phyloP scores from a whole-genome alignment of 2,329 filamentous ascomycete species.

The Botrytis paeoniae region DNA sequence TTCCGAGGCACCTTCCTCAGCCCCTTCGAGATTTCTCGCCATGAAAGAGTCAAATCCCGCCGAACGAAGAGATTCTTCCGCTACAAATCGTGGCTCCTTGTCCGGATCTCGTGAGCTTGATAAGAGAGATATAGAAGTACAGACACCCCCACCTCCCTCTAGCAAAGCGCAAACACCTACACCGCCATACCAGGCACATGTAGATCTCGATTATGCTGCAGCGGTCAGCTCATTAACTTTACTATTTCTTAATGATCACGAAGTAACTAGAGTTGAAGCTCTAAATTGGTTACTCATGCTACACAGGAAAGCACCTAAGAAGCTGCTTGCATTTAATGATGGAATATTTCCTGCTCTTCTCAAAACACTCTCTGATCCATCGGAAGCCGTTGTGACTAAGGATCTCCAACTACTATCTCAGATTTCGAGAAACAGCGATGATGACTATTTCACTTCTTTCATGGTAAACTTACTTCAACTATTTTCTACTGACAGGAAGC shows the following conservation, averaged over 20 bases:
- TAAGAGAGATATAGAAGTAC: conserved; percentile 52
- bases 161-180: conserved; percentile 34
- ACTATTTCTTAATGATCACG: conserved; percentile 93
- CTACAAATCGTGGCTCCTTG: conserved; percentile 39
- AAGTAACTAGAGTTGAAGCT: conserved; percentile 89
- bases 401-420: conserved; percentile 92
- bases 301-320: conserved; percentile 88
- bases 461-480: conserved; percentile 96
- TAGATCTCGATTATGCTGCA: conserved; percentile 91
- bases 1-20: conserved; percentile 41
- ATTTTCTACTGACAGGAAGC: conserved; percentile 87
- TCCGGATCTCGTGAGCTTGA: conserved; percentile 47
- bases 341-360: conserved; percentile 94
- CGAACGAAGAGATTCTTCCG: conserved; percentile 36
- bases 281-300: conserved; percentile 98
- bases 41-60: conserved; percentile 38
- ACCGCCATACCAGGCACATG: conserved; percentile 48
- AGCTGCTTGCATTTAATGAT: conserved; percentile 92
- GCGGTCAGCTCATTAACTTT: conserved; percentile 91
- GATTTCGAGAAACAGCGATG: conserved; percentile 93
- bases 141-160: conserved; percentile 45
- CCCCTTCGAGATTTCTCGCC: conserved; percentile 43
- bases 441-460: conserved; percentile 96
- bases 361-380: conserved; percentile 93
- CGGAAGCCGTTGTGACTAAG: conserved; percentile 92